Percentiles rank a stretch among this genome's conserved stretches.
These are phyloP conservation scores for Daldinia decipiens DNA, from an alignment of 495 filamentous ascomycete genomes.

Conservation along the genomic window DNA sequence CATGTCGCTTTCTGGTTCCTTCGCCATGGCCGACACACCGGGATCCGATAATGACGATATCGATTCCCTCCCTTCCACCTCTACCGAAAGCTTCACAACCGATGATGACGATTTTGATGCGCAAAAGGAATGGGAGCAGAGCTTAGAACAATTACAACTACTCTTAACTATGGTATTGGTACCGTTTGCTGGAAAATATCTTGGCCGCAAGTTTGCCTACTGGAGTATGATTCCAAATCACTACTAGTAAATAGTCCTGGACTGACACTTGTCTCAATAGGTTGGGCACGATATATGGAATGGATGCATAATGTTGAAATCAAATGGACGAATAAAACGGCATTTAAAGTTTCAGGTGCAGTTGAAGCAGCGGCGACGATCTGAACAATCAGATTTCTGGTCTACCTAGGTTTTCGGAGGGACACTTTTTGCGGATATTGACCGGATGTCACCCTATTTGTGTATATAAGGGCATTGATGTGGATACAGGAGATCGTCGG, in stretches of 20 bases:
- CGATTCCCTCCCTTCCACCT: slow-evolving; percentile 81
- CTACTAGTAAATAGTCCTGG: not conserved
- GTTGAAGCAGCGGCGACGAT: slow-evolving; percentile 76
- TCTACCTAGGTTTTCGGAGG: slow-evolving; percentile 7
- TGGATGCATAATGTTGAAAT: slow-evolving; percentile 67
- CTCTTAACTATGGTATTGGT: slow-evolving; percentile 92
- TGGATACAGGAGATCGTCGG: slow-evolving; percentile 17
- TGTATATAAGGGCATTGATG: slow-evolving; percentile 32
- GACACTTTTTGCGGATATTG: slow-evolving; percentile 14
- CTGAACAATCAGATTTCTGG: slow-evolving; percentile 52
- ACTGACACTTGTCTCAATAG: slow-evolving; percentile 42
- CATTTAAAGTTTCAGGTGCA: slow-evolving; percentile 74
- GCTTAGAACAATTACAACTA: slow-evolving; percentile 90
- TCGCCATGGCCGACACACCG: slow-evolving; percentile 54
- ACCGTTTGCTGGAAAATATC: slow-evolving; percentile 91
- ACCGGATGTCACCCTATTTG: slow-evolving; percentile 24
- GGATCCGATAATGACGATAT: slow-evolving; percentile 71
- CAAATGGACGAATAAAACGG: slow-evolving; percentile 58
- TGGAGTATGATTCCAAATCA: slow-evolving; percentile 72
- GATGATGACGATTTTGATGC: slow-evolving; percentile 78
- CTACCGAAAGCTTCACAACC: slow-evolving; percentile 67
- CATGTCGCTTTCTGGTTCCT: slow-evolving; percentile 58
- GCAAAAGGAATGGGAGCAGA: slow-evolving; percentile 92
- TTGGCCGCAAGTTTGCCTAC: slow-evolving; percentile 93
- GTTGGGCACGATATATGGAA: slow-evolving; percentile 68